A percentile compares a stretch with the other conserved stretches of the same genome.
These are phyloP conservation scores for Botryotinia globosa DNA, from an alignment of 2,329 filamentous ascomycete species.

Conservation along the genomic window DNA sequence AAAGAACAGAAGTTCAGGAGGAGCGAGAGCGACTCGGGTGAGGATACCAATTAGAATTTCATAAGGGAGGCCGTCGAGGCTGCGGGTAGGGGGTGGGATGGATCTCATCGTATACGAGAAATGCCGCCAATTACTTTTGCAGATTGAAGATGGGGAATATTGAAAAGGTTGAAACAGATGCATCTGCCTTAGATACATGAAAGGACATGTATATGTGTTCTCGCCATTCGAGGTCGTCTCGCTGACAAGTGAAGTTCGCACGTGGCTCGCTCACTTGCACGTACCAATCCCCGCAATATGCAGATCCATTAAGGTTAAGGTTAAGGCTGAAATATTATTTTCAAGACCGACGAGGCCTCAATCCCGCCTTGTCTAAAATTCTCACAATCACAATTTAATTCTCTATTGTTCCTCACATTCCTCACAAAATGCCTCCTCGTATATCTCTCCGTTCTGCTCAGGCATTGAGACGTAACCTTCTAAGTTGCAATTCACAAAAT, in stretches of 20 bases:
- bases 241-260: background rate
- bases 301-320: constrained; percentile 6
- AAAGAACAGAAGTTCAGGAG: background rate
- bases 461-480: background rate
- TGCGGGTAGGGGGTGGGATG: background rate
- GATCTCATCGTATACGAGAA: background rate
- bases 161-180: background rate
- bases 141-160: background rate
- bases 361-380: constrained; percentile 23
- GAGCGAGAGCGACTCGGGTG: constrained; percentile 21
- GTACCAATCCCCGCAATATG: background rate
- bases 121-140: background rate
- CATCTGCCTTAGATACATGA: background rate
- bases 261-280: background rate
- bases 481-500: background rate
- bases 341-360: constrained; percentile 21
- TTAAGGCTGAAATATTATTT: constrained; percentile 22
- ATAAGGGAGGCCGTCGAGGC: constrained; percentile 33
- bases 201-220: background rate
- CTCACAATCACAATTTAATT: background rate
- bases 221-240: background rate
- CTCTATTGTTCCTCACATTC: background rate
- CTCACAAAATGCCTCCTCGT: constrained; percentile 3
- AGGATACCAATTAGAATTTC: constrained; percentile 36
- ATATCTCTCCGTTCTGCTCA: background rate